phyloP scores from a whole-genome alignment of 257 asterid genomes.

The Jaltomata sinuosa region DNA sequence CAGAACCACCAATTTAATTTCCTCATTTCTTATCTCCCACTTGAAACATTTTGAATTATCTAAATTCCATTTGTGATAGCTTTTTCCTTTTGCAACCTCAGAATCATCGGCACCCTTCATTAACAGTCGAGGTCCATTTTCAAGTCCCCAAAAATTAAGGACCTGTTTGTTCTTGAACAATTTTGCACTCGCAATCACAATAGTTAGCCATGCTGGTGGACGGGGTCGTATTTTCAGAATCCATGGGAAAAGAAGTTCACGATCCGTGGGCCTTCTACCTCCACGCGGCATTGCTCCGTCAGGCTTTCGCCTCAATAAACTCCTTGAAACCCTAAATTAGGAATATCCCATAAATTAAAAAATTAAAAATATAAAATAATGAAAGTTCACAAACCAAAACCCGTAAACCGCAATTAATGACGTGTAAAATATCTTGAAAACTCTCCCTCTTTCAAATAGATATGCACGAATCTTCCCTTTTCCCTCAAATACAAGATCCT shows the following conservation, averaged over 20 bases:
- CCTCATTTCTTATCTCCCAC: too few species aligned
- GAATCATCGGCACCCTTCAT: too few species aligned
- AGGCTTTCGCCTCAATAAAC: too few species aligned
- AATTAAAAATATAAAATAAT: neutral
- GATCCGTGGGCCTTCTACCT: too few species aligned
- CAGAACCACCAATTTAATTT: too few species aligned
- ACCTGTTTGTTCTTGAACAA: conserved; percentile 36
- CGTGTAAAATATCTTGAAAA: neutral
- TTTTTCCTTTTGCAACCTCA: too few species aligned
- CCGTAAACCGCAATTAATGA: neutral
- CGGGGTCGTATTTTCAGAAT: conserved; percentile 30
- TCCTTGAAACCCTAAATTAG: conserved; percentile 11
- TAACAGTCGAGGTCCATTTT: too few species aligned
- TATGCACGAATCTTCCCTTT: neutral
- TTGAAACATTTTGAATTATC: too few species aligned
- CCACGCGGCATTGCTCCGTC: too few species aligned
- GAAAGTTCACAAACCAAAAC: conserved; percentile 4
- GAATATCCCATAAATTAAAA: neutral
- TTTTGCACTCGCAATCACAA: conserved; percentile 71
- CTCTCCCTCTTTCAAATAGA: neutral
- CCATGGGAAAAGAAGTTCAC: conserved; percentile 46
- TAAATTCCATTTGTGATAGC: too few species aligned
- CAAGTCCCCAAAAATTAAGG: conserved; percentile 40
- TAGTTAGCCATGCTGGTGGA: conserved; percentile 38
- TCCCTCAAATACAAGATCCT: conserved; percentile 1